A percentile compares a stretch with the other conserved stretches of the same genome.
phyloP scores from a whole-genome alignment of 208 protist species.

The Balamuthia mandrillaris region DNA sequence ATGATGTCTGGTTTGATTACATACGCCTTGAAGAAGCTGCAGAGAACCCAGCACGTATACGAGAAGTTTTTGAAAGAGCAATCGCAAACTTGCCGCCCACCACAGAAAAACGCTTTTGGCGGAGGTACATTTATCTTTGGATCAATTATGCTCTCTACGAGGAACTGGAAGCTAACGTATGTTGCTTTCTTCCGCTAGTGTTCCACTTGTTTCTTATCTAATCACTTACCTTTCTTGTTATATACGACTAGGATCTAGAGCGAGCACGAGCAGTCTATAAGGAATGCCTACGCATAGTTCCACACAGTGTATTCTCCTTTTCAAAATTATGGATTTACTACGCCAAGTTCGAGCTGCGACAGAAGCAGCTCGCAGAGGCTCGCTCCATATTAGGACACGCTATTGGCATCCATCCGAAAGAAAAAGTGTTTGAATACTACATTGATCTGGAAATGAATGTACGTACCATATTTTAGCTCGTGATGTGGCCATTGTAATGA shows the following conservation, averaged over 20 bases:
- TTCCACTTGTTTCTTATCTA: background rate
- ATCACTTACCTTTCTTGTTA: too few species aligned
- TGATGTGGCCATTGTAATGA: background rate
- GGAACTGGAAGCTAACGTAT: slow-evolving; percentile 72
- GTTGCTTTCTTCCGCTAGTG: background rate
- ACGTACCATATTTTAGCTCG: background rate
- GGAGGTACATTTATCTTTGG: slow-evolving; percentile 89
- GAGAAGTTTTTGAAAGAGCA: slow-evolving; percentile 85
- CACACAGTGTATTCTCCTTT: slow-evolving; percentile 81
- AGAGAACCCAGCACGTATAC: slow-evolving; percentile 47
- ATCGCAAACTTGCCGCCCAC: slow-evolving; percentile 81
- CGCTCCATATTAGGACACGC: slow-evolving; percentile 73
- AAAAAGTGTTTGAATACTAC: slow-evolving; percentile 82
- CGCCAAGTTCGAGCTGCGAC: slow-evolving; percentile 80
- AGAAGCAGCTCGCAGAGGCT: slow-evolving; percentile 64
- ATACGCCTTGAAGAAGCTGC: slow-evolving; percentile 64
- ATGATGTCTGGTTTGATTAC: slow-evolving; percentile 92
- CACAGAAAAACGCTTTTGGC: slow-evolving; percentile 76
- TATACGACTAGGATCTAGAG: slow-evolving; percentile 62
- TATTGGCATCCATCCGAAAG: slow-evolving; percentile 72
- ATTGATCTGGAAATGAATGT: slow-evolving; percentile 78
- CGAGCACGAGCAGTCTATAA: slow-evolving; percentile 73
- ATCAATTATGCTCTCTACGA: slow-evolving; percentile 89
- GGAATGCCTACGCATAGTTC: slow-evolving; percentile 69
- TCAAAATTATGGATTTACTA: slow-evolving; percentile 78